Evolutionary conservation across 2,329 filamentous ascomycete species (phyloP).

Genomic region (Cytospora piceae): DNA sequence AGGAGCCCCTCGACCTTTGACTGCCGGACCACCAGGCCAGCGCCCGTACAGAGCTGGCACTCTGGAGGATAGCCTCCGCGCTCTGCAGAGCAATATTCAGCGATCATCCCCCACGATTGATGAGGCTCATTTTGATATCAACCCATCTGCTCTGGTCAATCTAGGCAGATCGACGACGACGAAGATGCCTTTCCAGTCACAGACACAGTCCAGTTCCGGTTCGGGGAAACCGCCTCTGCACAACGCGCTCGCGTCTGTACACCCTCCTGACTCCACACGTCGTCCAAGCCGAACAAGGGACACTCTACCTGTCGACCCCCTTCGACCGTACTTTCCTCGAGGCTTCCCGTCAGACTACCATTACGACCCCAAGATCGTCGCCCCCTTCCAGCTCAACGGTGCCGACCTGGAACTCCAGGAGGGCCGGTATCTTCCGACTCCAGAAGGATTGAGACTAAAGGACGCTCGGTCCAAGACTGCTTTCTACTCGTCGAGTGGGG

Average conservation of each 20-base stretch:
- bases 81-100: constrained; percentile 36
- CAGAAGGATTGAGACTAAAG: constrained; percentile 35
- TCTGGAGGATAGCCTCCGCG: constrained; percentile 45
- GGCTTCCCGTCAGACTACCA: constrained; percentile 37
- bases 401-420: constrained; percentile 35
- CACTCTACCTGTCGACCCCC: constrained; percentile 37
- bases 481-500: constrained; percentile 47
- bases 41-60: constrained; percentile 52
- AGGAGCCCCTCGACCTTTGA: constrained; percentile 55
- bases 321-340: constrained; percentile 38
- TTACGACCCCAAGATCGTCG: constrained; percentile 33
- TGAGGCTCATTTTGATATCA: constrained; percentile 6
- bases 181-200: neutral
- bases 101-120: constrained; percentile 16
- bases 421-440: constrained; percentile 26
- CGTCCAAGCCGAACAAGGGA: constrained; percentile 35
- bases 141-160: neutral
- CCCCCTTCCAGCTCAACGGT: constrained; percentile 26
- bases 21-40: constrained; percentile 58
- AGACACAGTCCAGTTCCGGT: neutral
- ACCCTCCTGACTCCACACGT: constrained; percentile 9
- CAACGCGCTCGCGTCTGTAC: constrained; percentile 27
- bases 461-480: constrained; percentile 38
- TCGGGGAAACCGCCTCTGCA: constrained; percentile 28
- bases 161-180: neutral